Base-by-base conservation (phyloP, 768 basidiomycete species). In the Boletus vermiculosoides region DNA sequence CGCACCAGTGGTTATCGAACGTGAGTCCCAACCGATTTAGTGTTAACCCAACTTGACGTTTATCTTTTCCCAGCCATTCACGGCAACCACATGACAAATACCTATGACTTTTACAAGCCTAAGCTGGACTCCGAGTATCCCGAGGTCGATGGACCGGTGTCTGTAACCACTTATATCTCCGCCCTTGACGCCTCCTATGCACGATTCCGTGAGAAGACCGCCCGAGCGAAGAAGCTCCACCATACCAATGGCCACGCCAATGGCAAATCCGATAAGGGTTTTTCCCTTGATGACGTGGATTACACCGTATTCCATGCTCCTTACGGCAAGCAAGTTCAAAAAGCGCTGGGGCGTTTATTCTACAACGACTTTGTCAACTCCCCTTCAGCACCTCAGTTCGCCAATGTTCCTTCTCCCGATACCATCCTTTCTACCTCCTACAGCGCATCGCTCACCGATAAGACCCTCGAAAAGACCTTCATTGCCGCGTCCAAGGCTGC, bases 41-140 rank as follows among this genome's bases (percentile, higher is more conserved):
- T 52, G 16, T 18, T 54, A 40, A 42, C 41, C 11, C 8, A n/a
- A 31, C 36, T 20, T 69, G 49, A 65, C 45, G 16, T 45, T 41
- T 6, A 30, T 57, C 12, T 55, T 54, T 56, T 69, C 41, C 10
- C 71, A 98, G 96, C 96, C 64, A 82, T 94, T 62, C 97, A 98
- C 74, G 96, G 95, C 25, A 93, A 87, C 50, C 92, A 94, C 79
- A 98, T 98, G 90, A 88, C 89, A 59, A 96, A 99, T 79, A 92
- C 88, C 0, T 98, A 96, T 75, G 97, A 99, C 76, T 98, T 98
- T 75, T 99, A 97, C 87, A 99, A 99, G 80, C 97, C 97, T 47
- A 87, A 92, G 65, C 86, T 98, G 22, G 86, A 88, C 54, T 95
- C 93, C 22, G 93, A 95, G 73, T 96, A 94, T 73, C 97, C 97